Base-by-base conservation (phyloP, 345 rosid genomes). In the Citropsis articulata region DNA sequence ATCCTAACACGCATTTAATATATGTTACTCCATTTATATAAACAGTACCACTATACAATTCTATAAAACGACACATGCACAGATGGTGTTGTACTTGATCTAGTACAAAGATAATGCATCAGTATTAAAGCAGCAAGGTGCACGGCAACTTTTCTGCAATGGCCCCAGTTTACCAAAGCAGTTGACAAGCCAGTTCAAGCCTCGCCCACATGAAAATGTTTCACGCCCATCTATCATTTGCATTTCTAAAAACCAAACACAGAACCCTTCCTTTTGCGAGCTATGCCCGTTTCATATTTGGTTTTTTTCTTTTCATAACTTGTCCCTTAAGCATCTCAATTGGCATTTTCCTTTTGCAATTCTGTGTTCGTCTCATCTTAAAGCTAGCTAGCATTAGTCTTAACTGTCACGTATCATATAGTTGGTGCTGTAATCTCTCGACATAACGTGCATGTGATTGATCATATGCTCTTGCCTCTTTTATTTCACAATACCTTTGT, bases 271-370 rank as follows among this genome's bases (percentile, higher is more conserved):
- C 10, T 12, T 59, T 62, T 6, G 61, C 12, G 16, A 59, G 71
- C 62, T 31, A 30, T 45, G 50, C 50, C 56, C 12, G 22, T 19
- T 83, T 25, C 10, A 27, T 77, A 2, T 27, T 62, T 60, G 50
- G 72, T 42, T 61, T 5, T 72, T 73, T 60, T 30, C 71, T 36
- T 40, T 48, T 42, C 31, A 68, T 48, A 40, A 27, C 71, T n/a
- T 79, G 62, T 22, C 36, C 57, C 8, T 67, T 62, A 14, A 56
- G 79, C 64, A 66, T 53, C 38, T 16, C 1, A 10, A 22, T 27
- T 71, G 83, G 57, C 69, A 25, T 55, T 76, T 81, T 75, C 69
- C 68, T 53, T 70, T 31, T 66, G 66, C 65, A 40, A 60, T 27
- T 78, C 10, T 38, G 53, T 18, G n/a, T 8, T 69, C 76, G 82